These are phyloP conservation scores for Mycena filopes DNA, from an alignment of 768 basidiomycete species.

Conservation along the genomic window DNA sequence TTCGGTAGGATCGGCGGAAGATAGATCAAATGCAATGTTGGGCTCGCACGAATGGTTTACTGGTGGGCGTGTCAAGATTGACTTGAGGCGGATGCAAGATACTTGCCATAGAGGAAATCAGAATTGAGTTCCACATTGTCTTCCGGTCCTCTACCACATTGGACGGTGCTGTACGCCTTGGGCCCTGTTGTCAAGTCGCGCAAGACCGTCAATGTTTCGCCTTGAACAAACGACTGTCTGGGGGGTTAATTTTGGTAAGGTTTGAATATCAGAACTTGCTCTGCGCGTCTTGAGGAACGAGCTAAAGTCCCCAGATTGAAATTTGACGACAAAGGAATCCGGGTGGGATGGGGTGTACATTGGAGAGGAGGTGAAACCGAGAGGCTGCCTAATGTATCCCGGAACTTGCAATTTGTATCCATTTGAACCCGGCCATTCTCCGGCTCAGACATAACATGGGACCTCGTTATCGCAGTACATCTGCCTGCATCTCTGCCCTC, in stretches of 20 bases:
- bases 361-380: not conserved
- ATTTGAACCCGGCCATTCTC: no score
- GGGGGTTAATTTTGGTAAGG: not conserved
- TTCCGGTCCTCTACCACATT: constrained; percentile 55
- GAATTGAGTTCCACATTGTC: constrained; percentile 69
- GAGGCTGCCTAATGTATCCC: not conserved
- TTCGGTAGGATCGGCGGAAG: constrained; percentile 48
- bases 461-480: no score
- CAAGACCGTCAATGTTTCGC: constrained; percentile 49
- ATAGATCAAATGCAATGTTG: constrained; percentile 64
- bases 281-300: constrained; percentile 50
- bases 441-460: not conserved
- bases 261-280: constrained; percentile 34
- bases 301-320: constrained; percentile 46
- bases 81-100: not conserved
- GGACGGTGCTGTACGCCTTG: constrained; percentile 63
- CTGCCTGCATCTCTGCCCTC: no score
- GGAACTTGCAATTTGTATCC: no score
- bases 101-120: constrained; percentile 68
- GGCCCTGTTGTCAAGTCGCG: constrained; percentile 41
- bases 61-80: constrained; percentile 33
- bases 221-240: constrained; percentile 48
- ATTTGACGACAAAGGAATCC: constrained; percentile 50
- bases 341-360: constrained; percentile 47
- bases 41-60: constrained; percentile 76